Evolutionary conservation across 2,329 filamentous ascomycete species (phyloP).

Genomic region (Aspergillus hiratsukae): DNA sequence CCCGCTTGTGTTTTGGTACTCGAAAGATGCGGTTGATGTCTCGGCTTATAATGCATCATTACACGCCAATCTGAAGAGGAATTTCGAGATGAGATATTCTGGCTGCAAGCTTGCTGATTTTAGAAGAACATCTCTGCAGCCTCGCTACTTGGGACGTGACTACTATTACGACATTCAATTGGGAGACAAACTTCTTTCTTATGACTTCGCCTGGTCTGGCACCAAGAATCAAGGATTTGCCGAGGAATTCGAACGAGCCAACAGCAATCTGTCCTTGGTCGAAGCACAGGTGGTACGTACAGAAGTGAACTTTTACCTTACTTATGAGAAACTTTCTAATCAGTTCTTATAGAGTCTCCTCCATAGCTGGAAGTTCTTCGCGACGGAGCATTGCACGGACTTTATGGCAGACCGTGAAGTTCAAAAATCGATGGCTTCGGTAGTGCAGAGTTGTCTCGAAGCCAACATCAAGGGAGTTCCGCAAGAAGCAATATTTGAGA

Average conservation of each 20-base stretch:
- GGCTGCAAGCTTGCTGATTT: conserved; percentile 72
- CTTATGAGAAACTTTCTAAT: conserved; percentile 20
- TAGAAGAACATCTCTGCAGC: conserved; percentile 67
- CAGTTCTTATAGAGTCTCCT: conserved; percentile 61
- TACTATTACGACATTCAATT: conserved; percentile 82
- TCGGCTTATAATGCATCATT: conserved; percentile 81
- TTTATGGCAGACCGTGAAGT: conserved; percentile 52
- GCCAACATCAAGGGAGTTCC: conserved; percentile 70
- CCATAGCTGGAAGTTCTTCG: conserved; percentile 82
- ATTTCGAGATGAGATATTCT: conserved; percentile 74
- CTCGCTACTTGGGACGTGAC: conserved; percentile 62
- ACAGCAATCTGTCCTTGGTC: conserved; percentile 84
- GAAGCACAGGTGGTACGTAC: conserved; percentile 77
- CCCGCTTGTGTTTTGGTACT: conserved; percentile 71
- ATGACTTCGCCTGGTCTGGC: conserved; percentile 74
- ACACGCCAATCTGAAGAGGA: conserved; percentile 78
- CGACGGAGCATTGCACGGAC: conserved; percentile 74
- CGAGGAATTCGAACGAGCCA: conserved; percentile 78
- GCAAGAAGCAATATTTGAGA: conserved; percentile 75
- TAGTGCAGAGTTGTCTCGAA: conserved; percentile 71
- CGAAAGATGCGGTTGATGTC: conserved; percentile 72
- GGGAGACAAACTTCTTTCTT: conserved; percentile 69
- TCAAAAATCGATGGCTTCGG: conserved; percentile 66
- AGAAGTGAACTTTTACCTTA: background rate
- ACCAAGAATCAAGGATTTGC: conserved; percentile 66